Conservation (phyloP, 129 eudicot genomes). For the Lonicera japonica region DNA sequence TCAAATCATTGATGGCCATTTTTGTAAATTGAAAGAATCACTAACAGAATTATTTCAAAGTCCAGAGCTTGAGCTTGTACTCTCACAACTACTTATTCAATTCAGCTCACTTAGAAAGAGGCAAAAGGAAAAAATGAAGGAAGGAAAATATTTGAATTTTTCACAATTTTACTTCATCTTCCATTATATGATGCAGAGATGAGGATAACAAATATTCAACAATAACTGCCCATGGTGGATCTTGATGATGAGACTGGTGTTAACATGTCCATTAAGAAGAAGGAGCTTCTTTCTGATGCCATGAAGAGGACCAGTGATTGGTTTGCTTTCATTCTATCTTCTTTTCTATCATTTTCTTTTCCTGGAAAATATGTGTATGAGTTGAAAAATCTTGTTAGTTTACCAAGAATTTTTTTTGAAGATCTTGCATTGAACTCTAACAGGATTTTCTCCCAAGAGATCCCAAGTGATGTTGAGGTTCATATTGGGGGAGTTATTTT, state of each 20-base stretch:
- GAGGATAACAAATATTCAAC: slow-evolving; percentile 22
- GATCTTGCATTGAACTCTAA: slow-evolving; percentile 6
- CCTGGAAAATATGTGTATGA: neutral
- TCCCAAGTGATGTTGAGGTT: slow-evolving; percentile 67
- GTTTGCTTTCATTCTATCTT: slow-evolving; percentile 28
- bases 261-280: slow-evolving; percentile 38
- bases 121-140: neutral
- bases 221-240: slow-evolving; percentile 40
- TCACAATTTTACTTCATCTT: neutral
- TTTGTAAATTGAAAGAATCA: neutral
- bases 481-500: slow-evolving; percentile 65
- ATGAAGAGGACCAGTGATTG: slow-evolving; percentile 87
- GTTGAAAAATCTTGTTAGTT: neutral
- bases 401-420: neutral
- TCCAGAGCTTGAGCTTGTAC: slow-evolving; percentile 6
- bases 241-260: slow-evolving; percentile 22
- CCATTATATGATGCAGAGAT: slow-evolving; percentile 14
- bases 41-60: slow-evolving; percentile 9
- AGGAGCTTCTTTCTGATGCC: slow-evolving; percentile 45
- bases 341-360: slow-evolving; percentile 3
- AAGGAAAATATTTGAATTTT: slow-evolving; percentile 10
- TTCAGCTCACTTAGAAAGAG: neutral
- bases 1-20: neutral
- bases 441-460: slow-evolving; percentile 89
- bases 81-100: slow-evolving; percentile 12